Percentiles rank a stretch among this genome's conserved stretches.
These are phyloP conservation scores for Fusarium praegraminearum DNA, from an alignment of 2,329 filamentous ascomycete genomes.

Conservation along the genomic window DNA sequence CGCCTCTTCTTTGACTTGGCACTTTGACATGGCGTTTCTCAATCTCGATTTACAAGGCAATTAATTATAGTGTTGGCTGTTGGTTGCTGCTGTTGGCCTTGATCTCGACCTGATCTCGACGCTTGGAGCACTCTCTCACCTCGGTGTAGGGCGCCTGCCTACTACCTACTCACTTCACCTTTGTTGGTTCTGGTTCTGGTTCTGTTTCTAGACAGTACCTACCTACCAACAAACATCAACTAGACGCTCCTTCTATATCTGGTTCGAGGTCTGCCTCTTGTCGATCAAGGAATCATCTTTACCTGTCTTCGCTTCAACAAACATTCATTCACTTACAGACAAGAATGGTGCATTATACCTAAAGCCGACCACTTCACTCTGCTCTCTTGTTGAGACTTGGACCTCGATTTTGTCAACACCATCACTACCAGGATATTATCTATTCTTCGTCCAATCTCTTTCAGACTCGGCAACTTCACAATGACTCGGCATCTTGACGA, in stretches of 20 bases:
- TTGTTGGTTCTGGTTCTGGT: neutral
- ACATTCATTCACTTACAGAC: neutral
- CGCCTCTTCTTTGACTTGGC: neutral
- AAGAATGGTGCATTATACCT: constrained; percentile 33
- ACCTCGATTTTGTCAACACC: constrained; percentile 3
- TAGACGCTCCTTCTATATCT: constrained; percentile 25
- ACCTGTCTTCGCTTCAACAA: constrained; percentile 1
- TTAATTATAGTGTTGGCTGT: constrained; percentile 4
- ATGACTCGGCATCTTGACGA: constrained; percentile 37
- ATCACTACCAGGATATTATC: neutral
- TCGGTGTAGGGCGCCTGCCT: neutral
- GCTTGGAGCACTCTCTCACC: neutral
- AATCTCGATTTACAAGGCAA: neutral
- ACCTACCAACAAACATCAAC: neutral
- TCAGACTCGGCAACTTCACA: constrained; percentile 8
- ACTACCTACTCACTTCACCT: neutral
- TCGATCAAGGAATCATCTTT: neutral
- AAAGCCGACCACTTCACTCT: constrained; percentile 1
- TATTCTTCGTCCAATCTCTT: neutral
- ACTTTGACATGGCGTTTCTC: neutral
- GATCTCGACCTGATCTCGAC: neutral
- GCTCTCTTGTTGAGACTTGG: neutral
- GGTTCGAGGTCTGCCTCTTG: constrained; percentile 1
- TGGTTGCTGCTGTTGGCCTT: neutral
- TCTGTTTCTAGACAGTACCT: too few relatives aligned